These are phyloP conservation scores for Cercophora samala DNA, from an alignment of 495 filamentous ascomycete genomes.

Conservation along the genomic window DNA sequence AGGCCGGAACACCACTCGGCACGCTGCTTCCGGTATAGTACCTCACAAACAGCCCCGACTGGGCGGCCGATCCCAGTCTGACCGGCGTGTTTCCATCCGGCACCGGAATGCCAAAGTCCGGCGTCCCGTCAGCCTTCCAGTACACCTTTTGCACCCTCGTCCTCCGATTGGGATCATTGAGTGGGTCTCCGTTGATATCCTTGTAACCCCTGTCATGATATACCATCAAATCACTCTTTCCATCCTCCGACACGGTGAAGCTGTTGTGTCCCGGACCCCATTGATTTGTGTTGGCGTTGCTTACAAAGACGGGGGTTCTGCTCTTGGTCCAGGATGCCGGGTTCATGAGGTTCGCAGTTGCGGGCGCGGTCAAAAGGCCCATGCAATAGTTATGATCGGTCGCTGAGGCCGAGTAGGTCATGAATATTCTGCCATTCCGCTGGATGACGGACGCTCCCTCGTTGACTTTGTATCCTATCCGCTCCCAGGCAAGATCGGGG, in stretches of 20 bases:
- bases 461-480: conserved; percentile 50
- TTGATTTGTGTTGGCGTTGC: conserved; percentile 46
- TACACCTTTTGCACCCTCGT: conserved; percentile 48
- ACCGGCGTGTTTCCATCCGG: conserved; percentile 27
- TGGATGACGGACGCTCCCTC: conserved; percentile 51
- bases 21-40: conserved; percentile 10
- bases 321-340: conserved; percentile 45
- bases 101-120: conserved; percentile 44
- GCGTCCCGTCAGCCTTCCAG: conserved; percentile 45
- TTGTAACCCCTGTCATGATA: conserved; percentile 49
- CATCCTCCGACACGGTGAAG: conserved; percentile 50
- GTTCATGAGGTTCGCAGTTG: conserved; percentile 36
- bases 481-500: conserved; percentile 48
- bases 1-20: background rate
- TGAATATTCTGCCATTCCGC: conserved; percentile 42
- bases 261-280: conserved; percentile 55
- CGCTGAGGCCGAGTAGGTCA: conserved; percentile 50
- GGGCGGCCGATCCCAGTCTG: conserved; percentile 9
- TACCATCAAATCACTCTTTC: conserved; percentile 45
- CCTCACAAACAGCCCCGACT: conserved; percentile 6
- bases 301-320: conserved; percentile 22
- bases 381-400: conserved; percentile 48
- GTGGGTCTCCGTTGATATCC: conserved; percentile 32
- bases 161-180: conserved; percentile 46
- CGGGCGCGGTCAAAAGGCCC: conserved; percentile 47